Evolutionary conservation across 129 eudicot genomes (phyloP), one percentile per base, ranked within the genome.

Genomic region (Pittosporum tobira): DNA sequence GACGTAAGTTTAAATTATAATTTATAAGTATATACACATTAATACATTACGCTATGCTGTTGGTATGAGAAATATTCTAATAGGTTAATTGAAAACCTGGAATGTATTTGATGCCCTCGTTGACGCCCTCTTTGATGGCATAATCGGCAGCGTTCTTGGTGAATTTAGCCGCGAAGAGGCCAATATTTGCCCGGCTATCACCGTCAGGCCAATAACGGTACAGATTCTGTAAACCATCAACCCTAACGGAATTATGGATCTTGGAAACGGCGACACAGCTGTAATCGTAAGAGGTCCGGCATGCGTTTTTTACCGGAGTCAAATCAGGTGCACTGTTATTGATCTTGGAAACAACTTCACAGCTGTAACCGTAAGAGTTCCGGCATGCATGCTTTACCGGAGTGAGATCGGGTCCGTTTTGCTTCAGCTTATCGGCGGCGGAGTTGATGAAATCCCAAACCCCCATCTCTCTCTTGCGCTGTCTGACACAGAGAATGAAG

Each of bases 141-240:
- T 71, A 63, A n/a, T 28, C n/a, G 19, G 59, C 69, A 31, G 70
- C 65, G 42, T 71, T 71, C 57, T 57, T 22, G 25, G 65, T 58
- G 25, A 71, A 71, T n/a, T 56, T 64, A 22, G 43, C 3, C 15
- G 70, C 26, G 51, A 46, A 71, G 8, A n/a, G 19, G 18, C 47
- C 47, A 30, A 71, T 71, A 29, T 47, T 57, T 1, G 76, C 54
- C n/a, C 55, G 54, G 51, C 34, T 28, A 34, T 63, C 60, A 5
- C 57, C 70, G 21, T 56, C 76, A 1, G 76, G 60, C 34, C 64
- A 24, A 48, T 31, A 54, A 6, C 48, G 30, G 20, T 42, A 23
- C 31, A 63, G 26, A 51, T 24, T 50, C 20, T 19, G 27, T 26
- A 58, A 36, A 18, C 49, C 65, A 30, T 69, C 26, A 29, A 36